These are phyloP conservation scores for Fusarium bulbicola DNA, from an alignment of 2,329 filamentous ascomycete species.

Conservation along the genomic window DNA sequence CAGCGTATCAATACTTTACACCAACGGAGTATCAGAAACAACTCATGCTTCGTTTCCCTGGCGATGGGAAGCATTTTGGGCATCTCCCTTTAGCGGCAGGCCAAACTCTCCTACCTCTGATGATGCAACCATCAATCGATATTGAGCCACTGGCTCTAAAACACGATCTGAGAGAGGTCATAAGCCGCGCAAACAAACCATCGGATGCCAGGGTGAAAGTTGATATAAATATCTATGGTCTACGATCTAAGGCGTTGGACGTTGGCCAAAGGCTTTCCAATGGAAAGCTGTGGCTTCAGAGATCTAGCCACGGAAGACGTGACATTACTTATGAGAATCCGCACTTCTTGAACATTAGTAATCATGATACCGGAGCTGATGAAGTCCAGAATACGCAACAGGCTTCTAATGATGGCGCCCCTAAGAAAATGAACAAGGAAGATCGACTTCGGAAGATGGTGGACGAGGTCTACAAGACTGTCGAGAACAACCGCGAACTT, in stretches of 20 bases:
- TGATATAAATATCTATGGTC: not conserved
- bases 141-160: not conserved
- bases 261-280: not conserved
- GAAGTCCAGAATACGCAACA: not conserved
- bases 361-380: rapidly evolving
- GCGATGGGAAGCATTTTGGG: not conserved
- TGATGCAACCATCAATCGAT: not conserved
- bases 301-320: not conserved
- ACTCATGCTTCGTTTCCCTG: constrained; percentile 5
- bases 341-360: not conserved
- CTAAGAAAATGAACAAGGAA: not conserved
- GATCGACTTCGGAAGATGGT: constrained; percentile 16
- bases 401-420: rapidly evolving
- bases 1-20: not conserved
- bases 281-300: constrained; percentile 6
- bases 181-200: not conserved
- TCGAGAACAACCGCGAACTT: not conserved
- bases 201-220: constrained; percentile 5
- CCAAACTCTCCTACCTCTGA: not conserved
- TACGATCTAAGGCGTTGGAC: rapidly evolving
- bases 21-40: not conserved
- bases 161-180: not conserved
- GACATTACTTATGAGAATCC: not conserved
- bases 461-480: not conserved
- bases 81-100: not conserved